These are phyloP conservation scores for Saccharomyces hybrid DNA, from an alignment of 1,139 yeast genomes.

Conservation along the genomic window DNA sequence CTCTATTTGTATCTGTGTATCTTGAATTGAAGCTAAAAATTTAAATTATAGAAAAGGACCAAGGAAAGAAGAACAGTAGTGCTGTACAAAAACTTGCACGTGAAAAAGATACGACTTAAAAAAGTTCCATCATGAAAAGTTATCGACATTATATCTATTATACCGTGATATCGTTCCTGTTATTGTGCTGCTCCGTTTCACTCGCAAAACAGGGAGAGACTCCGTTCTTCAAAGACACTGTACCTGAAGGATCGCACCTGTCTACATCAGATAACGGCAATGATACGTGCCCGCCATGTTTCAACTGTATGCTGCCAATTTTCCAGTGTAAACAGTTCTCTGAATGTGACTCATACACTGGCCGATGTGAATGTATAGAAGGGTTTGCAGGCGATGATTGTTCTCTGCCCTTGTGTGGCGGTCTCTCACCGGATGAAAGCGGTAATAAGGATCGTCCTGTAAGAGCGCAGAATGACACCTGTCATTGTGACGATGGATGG, in stretches of 20 bases:
- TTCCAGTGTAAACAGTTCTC: constrained; percentile 89
- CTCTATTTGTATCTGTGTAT: neutral
- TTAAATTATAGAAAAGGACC: neutral
- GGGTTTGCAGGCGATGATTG: constrained; percentile 96
- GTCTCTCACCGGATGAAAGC: constrained; percentile 41
- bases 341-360: constrained; percentile 75
- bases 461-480: constrained; percentile 43
- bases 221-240: neutral
- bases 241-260: neutral
- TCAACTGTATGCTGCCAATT: constrained; percentile 89
- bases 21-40: neutral
- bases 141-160: neutral
- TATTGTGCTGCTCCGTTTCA: neutral
- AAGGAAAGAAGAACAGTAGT: neutral
- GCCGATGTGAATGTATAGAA: constrained; percentile 83
- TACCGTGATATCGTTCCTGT: neutral
- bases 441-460: constrained; percentile 60
- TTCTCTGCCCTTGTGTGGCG: constrained; percentile 82
- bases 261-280: constrained; percentile 15
- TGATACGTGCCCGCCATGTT: constrained; percentile 72
- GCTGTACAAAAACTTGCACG: neutral
- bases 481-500: constrained; percentile 85
- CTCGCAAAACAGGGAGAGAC: neutral
- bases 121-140: neutral
- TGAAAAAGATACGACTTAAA: neutral